A percentile compares a stretch with the other conserved stretches of the same genome.
Conservation (phyloP, 2,329 filamentous ascomycete genomes). For the Neopestalotiopsis sp. region DNA sequence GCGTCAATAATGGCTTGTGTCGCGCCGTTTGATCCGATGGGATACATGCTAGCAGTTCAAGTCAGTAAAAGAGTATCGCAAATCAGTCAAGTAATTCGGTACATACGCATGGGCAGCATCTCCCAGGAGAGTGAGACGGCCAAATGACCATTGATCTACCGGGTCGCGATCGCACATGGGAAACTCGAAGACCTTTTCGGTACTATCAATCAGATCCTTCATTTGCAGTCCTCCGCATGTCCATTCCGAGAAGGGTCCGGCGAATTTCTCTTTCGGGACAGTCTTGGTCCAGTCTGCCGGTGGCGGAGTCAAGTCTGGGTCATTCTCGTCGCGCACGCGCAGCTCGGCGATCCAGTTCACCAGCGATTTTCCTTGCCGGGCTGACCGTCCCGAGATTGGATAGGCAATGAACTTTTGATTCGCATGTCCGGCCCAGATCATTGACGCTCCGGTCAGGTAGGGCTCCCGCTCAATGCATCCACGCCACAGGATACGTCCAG, state of each 20-base stretch:
- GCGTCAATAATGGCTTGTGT: slow-evolving; percentile 51
- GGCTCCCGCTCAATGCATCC: slow-evolving; percentile 45
- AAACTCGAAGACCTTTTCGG: slow-evolving; percentile 48
- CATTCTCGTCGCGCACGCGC: slow-evolving; percentile 44
- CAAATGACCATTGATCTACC: slow-evolving; percentile 16
- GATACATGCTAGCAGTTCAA: slow-evolving; percentile 37
- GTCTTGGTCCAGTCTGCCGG: slow-evolving; percentile 48
- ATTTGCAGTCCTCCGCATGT: slow-evolving; percentile 47
- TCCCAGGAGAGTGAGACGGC: slow-evolving; percentile 20
- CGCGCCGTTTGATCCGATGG: slow-evolving; percentile 48
- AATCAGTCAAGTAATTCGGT: neutral
- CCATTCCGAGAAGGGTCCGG: slow-evolving; percentile 44
- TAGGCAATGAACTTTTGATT: slow-evolving; percentile 54
- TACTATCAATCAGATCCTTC: slow-evolving; percentile 45
- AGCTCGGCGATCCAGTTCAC: slow-evolving; percentile 54
- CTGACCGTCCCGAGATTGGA: slow-evolving; percentile 44
- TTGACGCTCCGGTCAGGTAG: slow-evolving; percentile 46
- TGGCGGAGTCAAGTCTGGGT: slow-evolving; percentile 47
- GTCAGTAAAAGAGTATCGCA: neutral
- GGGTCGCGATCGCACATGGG: slow-evolving; percentile 48
- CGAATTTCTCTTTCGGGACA: slow-evolving; percentile 45
- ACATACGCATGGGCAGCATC: slow-evolving; percentile 14
- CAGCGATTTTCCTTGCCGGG: slow-evolving; percentile 40
- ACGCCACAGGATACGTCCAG: slow-evolving; percentile 50
- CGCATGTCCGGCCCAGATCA: slow-evolving; percentile 52